A percentile compares a stretch with the other conserved stretches of the same genome.
Conservation (phyloP, 768 basidiomycete genomes). For the Boletus reticuloceps region DNA sequence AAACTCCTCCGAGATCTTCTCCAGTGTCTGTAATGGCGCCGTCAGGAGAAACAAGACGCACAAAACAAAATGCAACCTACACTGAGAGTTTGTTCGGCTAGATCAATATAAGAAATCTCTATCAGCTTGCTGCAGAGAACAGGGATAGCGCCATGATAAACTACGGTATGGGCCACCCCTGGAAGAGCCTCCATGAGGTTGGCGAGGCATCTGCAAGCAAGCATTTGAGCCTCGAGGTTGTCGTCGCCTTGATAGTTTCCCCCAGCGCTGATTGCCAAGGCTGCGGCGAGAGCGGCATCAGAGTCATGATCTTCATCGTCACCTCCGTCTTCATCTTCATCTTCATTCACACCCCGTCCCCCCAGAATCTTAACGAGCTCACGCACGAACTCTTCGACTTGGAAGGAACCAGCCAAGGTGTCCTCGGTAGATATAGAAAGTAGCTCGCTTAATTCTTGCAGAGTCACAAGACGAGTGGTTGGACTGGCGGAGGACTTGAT, state of each 20-base stretch:
- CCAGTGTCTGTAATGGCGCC: slow-evolving; percentile 67
- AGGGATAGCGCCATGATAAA: slow-evolving; percentile 97
- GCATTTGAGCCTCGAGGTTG: slow-evolving; percentile 89
- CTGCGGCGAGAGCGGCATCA: slow-evolving; percentile 86
- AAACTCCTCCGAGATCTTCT: slow-evolving; percentile 98
- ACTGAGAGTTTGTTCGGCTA: slow-evolving; percentile 96
- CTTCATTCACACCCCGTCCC: slow-evolving; percentile 66
- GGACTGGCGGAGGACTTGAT: slow-evolving; percentile 84
- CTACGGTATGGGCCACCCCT: slow-evolving; percentile 94
- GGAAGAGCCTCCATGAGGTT: slow-evolving; percentile 99
- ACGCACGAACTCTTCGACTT: slow-evolving; percentile 86
- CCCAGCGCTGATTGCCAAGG: slow-evolving; percentile 77
- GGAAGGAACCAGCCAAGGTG: slow-evolving; percentile 94
- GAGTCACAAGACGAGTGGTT: slow-evolving; percentile 79
- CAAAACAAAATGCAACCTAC: slow-evolving; percentile 50
- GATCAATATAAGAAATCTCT: slow-evolving; percentile 96
- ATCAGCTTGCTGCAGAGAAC: slow-evolving; percentile 96
- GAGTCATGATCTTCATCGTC: slow-evolving; percentile 70
- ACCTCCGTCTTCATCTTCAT: slow-evolving; percentile 71
- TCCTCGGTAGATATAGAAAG: slow-evolving; percentile 97
- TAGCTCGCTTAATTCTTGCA: slow-evolving; percentile 93
- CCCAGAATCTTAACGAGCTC: slow-evolving; percentile 91
- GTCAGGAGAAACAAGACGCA: slow-evolving; percentile 8
- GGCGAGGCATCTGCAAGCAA: slow-evolving; percentile 94
- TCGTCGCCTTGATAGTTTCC: slow-evolving; percentile 73